These are phyloP conservation scores for Combretum micranthum DNA, from an alignment of 345 rosid genomes.

Conservation along the genomic window DNA sequence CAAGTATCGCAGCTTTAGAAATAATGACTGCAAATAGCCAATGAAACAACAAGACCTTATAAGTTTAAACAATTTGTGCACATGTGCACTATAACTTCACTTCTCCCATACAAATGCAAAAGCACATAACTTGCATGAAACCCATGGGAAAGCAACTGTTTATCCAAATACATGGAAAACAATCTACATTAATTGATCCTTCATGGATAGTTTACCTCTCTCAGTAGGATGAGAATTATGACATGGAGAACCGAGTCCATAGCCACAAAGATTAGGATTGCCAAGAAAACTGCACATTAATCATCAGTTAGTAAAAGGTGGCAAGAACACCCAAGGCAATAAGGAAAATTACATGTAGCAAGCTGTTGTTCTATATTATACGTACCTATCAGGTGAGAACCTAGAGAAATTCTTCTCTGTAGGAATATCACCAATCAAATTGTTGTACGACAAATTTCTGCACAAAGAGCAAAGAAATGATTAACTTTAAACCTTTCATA, in stretches of 20 bases:
- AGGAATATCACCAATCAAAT: constrained; percentile 72
- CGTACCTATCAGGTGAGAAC: constrained; percentile 66
- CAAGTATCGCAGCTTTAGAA: constrained; percentile 87
- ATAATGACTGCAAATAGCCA: constrained; percentile 45
- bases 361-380: background rate
- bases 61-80: too few relatives aligned
- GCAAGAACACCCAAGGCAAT: background rate
- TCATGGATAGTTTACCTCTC: constrained; percentile 43
- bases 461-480: constrained; percentile 5
- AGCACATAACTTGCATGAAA: too few relatives aligned
- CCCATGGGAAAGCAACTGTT: background rate
- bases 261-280: constrained; percentile 73
- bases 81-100: too few relatives aligned
- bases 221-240: constrained; percentile 45
- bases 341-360: background rate
- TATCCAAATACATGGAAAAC: background rate
- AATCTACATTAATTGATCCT: background rate
- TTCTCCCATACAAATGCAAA: too few relatives aligned
- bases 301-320: background rate
- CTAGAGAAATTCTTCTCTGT: constrained; percentile 69
- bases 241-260: constrained; percentile 67
- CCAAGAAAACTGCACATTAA: constrained; percentile 59
- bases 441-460: constrained; percentile 85
- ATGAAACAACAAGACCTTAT: background rate
- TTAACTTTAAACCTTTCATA: background rate